Evolutionary conservation across 495 filamentous ascomycete species (phyloP).

Genomic region (Talaromyces ruber): DNA sequence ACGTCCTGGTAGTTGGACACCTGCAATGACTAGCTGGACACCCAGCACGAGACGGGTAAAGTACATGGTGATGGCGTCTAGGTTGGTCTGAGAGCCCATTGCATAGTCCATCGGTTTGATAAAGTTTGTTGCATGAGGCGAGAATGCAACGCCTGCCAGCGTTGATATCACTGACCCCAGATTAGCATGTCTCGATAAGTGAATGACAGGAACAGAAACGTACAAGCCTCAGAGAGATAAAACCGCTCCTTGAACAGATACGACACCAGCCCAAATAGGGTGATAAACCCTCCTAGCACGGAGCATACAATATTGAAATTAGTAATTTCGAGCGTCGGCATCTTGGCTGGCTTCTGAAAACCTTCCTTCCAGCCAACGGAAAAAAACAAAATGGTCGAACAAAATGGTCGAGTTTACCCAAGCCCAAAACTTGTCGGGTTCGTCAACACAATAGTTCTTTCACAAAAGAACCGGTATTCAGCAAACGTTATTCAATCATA

Average conservation of each 20-base stretch:
- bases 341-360: constrained; percentile 22
- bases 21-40: constrained; percentile 83
- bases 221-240: constrained; percentile 85
- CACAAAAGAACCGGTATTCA: constrained; percentile 9
- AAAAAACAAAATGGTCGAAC: background rate
- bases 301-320: constrained; percentile 89
- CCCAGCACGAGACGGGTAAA: constrained; percentile 86
- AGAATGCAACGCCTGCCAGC: constrained; percentile 69
- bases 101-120: constrained; percentile 73
- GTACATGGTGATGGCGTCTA: constrained; percentile 62
- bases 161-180: constrained; percentile 66
- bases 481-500: constrained; percentile 40
- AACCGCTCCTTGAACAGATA: constrained; percentile 85
- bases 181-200: background rate
- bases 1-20: constrained; percentile 82
- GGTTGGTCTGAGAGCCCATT: constrained; percentile 45
- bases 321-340: constrained; percentile 70
- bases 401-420: background rate
- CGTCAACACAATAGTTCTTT: background rate
- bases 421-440: background rate
- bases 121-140: constrained; percentile 68
- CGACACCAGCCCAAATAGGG: constrained; percentile 78
- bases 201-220: constrained; percentile 20
- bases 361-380: no score
- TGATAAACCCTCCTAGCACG: constrained; percentile 79